Base-by-base conservation (phyloP, 257 asterid species). In the Avicennia marina region DNA sequence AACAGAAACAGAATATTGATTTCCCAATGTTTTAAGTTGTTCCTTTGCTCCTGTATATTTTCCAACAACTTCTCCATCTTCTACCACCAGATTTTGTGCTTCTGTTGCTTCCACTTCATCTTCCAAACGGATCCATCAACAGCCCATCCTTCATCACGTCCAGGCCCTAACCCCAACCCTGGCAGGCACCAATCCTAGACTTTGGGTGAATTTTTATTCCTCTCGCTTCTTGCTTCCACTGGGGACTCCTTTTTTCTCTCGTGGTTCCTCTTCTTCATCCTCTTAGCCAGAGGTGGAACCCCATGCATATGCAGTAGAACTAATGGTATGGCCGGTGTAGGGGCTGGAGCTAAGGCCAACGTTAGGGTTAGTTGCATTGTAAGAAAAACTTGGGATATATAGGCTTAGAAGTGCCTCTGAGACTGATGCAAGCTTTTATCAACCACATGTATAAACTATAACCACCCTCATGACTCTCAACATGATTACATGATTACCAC, bases 401-500 rank as follows among this genome's bases (percentile, higher is more conserved):
- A n/a, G 55, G 68, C 32, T 44, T 58, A 42, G 53, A 20, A 48
- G 49, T 5, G 11, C 44, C 50, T 38, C 4, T 49, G 42, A 0
- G 24, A 34, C 12, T 6, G 70, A 16, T 33, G 10, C 13, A 49
- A 54, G 46, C 26, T 29, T 8, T 26, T 58, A 52, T 60, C 47
- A 55, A 76, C 59, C 56, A 53, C n/a, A n/a, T n/a, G n/a, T n/a
- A n/a, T n/a, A n/a, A n/a, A n/a, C n/a, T 39, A 72, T 68, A 81
- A 52, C 55, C 31, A 11, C 71, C 62, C 19, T 25, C 62, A 42
- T 2, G 29, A 43, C 38, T 64, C 61, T 51, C 40, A 65, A 58
- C 50, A 45, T 81, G 64, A 19, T 59, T 55, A 5, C 78, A 45
- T 81, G 64, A 19, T 59, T 55, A 5, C 78, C 85, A 41, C 20